These are phyloP conservation scores for Fusarium drepaniforme DNA, from an alignment of 2,329 filamentous ascomycete species.

Conservation along the genomic window DNA sequence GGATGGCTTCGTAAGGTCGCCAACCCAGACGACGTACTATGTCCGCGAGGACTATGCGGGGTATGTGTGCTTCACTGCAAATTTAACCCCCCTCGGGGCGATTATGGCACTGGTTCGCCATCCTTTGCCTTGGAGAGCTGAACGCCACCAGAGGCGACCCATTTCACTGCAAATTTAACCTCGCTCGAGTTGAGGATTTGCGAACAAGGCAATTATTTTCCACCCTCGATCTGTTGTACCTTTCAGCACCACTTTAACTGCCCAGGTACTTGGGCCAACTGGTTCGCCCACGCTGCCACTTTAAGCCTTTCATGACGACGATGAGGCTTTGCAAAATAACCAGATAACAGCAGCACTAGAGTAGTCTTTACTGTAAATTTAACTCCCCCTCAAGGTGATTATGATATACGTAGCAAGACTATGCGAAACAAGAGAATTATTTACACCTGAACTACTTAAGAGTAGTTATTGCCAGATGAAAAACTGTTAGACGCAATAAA, in stretches of 20 bases:
- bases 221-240: neutral
- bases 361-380: neutral
- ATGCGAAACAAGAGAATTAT: too few species aligned
- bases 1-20: neutral
- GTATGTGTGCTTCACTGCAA: neutral
- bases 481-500: too few species aligned
- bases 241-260: neutral
- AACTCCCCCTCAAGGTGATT: neutral
- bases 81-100: neutral
- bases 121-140: too few species aligned
- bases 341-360: too few species aligned
- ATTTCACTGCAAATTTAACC: too few species aligned
- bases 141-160: too few species aligned
- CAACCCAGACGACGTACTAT: neutral
- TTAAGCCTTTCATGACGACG: too few species aligned
- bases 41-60: neutral
- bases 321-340: too few species aligned
- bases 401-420: too few species aligned
- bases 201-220: neutral
- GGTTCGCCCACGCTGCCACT: neutral
- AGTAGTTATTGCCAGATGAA: too few species aligned
- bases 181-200: too few species aligned
- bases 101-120: neutral
- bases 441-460: too few species aligned
- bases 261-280: neutral